Base-by-base conservation (phyloP, 1,139 yeast genomes). In the Saccharomycopsis hybrid region DNA sequence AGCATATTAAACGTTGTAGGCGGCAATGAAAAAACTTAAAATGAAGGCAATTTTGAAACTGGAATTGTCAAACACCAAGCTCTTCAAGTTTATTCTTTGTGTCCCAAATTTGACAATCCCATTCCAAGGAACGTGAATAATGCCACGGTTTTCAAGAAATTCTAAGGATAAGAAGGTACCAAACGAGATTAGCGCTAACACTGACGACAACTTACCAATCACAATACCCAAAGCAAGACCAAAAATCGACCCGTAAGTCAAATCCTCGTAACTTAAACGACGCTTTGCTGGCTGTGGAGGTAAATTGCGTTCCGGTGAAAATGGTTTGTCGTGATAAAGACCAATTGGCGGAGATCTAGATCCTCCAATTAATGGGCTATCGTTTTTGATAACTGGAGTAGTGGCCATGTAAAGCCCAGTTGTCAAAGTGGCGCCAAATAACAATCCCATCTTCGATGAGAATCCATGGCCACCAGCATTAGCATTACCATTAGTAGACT, bases 41-140 rank as follows among this genome's bases (percentile, higher is more conserved):
- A 76, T 66, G 61, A 81, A 81, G 37, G 81, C 71, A 31, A 78
- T 50, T 62, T 78, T 80, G 66, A 81, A 81, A 56, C 81, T 76
- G 50, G 82, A 78, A 54, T 78, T 75, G 49, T 78, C 76, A 51
- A 80, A 71, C 8, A 80, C 63, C 65, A 80, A 70, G 42, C 69
- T 66, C 58, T 73, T 73, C 50, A 80, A 58, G 58, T 80, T 78
- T 51, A 80, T 64, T 51, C 64, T 64, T 48, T 74, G 71, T n/a
- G 70, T 63, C 32, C 84, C 84, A 47, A 80, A 61, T 13, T 63
- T 66, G 39, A 79, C 60, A 36, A 76, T 63, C 36, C 72, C 68
- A 36, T 69, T 75, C 79, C 83, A 77, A 43, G 84, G 81, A 46
- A 80, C 66, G 18, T 65, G 59, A 47, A 80, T 69, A 47, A 81